These are phyloP conservation scores for Heliosperma pusillum DNA, from an alignment of 148 eudicot species.

Conservation along the genomic window DNA sequence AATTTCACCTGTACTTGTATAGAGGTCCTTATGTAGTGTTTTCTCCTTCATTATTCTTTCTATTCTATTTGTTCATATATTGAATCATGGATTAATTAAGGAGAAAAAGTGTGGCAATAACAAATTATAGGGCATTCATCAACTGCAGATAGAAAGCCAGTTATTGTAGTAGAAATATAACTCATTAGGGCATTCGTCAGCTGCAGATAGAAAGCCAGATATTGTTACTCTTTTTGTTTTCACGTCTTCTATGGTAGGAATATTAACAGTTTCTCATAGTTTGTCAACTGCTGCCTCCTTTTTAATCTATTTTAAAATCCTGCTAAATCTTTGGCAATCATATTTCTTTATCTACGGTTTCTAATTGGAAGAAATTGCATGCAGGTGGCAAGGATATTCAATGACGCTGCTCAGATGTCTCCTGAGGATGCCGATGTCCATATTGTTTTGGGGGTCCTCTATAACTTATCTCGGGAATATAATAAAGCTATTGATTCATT, in stretches of 20 bases:
- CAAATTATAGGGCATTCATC: background rate
- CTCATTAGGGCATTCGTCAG: background rate
- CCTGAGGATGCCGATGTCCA: conserved; percentile 98
- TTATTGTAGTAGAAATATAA: background rate
- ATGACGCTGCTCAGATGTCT: conserved; percentile 83
- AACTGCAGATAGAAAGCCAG: background rate
- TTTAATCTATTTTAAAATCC: background rate
- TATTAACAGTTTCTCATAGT: background rate
- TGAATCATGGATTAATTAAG: background rate
- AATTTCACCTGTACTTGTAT: background rate
- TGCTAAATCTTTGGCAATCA: background rate
- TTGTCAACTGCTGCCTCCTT: background rate
- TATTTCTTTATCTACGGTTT: conserved; percentile 11
- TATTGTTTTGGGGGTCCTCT: conserved; percentile 88
- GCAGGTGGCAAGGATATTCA: conserved; percentile 74
- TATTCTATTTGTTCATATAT: background rate
- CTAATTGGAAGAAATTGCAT: conserved; percentile 18
- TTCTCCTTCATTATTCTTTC: background rate
- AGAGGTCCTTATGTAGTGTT: background rate
- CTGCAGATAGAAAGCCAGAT: background rate
- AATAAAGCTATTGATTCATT: conserved; percentile 89
- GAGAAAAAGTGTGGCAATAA: background rate
- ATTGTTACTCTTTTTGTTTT: background rate
- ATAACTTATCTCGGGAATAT: conserved; percentile 89
- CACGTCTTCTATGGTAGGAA: background rate